Conservation (phyloP, 805 yeast genomes). For the Schizosaccharomyces octosporus region DNA sequence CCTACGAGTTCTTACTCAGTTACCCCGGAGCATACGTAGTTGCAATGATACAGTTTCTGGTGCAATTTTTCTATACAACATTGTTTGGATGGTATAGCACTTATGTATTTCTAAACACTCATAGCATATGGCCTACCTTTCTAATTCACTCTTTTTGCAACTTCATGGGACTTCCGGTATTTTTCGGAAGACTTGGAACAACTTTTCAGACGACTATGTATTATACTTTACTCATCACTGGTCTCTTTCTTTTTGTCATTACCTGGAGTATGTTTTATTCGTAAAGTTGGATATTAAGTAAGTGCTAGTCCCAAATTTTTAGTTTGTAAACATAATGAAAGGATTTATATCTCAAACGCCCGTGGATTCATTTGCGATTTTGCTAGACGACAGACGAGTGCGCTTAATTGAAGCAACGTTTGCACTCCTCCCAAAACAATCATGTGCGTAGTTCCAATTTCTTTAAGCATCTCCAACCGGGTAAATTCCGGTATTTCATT, state of each 20-base stretch:
- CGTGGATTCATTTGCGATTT: neutral
- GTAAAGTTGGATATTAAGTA: neutral
- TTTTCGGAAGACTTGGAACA: neutral
- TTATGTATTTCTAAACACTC: slow-evolving; percentile 26
- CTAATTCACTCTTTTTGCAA: slow-evolving; percentile 46
- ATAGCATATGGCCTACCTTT: slow-evolving; percentile 31
- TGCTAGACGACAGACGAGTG: slow-evolving; percentile 38
- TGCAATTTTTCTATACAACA: slow-evolving; percentile 43
- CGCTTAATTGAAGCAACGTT: slow-evolving; percentile 63
- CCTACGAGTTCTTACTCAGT: neutral
- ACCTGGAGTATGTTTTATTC: neutral
- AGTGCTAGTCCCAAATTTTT: neutral
- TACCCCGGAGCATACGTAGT: slow-evolving; percentile 3
- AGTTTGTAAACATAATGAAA: neutral
- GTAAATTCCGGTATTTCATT: slow-evolving; percentile 41
- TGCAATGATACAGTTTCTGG: slow-evolving; percentile 17
- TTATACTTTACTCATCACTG: neutral
- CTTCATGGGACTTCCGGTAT: slow-evolving; percentile 37
- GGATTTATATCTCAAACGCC: neutral
- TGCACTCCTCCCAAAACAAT: slow-evolving; percentile 81
- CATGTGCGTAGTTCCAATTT: slow-evolving; percentile 80
- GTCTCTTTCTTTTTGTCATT: neutral
- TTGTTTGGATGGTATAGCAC: slow-evolving; percentile 48
- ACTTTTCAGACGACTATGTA: neutral
- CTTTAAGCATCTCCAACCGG: slow-evolving; percentile 54